Evolutionary conservation across 306 rosid genomes (phyloP).

Genomic region (Lathyrus sativus): DNA sequence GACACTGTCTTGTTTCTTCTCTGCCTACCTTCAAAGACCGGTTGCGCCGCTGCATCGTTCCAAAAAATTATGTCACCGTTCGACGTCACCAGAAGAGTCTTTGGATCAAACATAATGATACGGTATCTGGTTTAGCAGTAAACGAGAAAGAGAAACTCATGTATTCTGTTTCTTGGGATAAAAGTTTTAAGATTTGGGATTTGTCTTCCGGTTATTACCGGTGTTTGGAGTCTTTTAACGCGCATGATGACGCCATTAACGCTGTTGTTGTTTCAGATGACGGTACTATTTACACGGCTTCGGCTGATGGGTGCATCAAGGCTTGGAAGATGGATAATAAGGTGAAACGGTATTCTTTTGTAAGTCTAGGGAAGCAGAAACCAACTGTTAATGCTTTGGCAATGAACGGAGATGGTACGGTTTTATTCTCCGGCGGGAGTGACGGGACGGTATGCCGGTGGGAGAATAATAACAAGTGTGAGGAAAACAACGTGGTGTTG

Average conservation of each 20-base stretch:
- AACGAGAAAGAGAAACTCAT: conserved; percentile 34
- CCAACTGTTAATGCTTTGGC: conserved; percentile 49
- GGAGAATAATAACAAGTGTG: conserved; percentile 21
- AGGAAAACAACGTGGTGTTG: conserved; percentile 32
- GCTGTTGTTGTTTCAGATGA: conserved; percentile 45
- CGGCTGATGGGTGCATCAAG: conserved; percentile 58
- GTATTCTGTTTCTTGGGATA: conserved; percentile 73
- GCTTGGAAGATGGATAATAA: conserved; percentile 56
- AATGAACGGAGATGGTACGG: conserved; percentile 38
- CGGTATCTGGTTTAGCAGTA: conserved; percentile 54
- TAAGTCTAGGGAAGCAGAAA: conserved; percentile 37
- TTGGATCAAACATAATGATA: conserved; percentile 67
- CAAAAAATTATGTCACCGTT: conserved; percentile 50
- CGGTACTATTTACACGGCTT: conserved; percentile 64
- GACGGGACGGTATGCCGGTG: conserved; percentile 48
- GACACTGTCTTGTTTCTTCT: conserved; percentile 52
- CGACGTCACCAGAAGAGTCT: conserved; percentile 54
- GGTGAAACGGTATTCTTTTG: conserved; percentile 37
- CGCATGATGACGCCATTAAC: conserved; percentile 67
- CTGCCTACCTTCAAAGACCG: conserved; percentile 65
- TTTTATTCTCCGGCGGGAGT: conserved; percentile 49
- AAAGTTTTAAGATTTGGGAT: conserved; percentile 62
- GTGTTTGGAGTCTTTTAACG: conserved; percentile 62
- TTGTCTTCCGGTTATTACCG: conserved; percentile 32
- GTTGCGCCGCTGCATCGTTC: conserved; percentile 47